Base-by-base conservation (phyloP, 2,329 filamentous ascomycete genomes). In the Dactylella cylindrospora region DNA sequence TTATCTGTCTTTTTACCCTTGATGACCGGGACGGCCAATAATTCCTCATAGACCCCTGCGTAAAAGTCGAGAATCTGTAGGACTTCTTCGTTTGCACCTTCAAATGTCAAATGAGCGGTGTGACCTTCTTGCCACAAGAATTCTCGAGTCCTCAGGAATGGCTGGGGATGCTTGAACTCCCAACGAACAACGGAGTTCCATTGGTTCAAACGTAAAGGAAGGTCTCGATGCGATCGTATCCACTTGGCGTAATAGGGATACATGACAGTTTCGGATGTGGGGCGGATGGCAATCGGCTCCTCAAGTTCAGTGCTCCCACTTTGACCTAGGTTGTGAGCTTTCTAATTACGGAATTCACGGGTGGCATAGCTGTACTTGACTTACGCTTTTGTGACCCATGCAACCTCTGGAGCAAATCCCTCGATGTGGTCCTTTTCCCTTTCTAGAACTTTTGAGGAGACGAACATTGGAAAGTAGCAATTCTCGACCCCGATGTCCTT, bases 51-150 rank as follows among this genome's bases (percentile, higher is more conserved):
- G 61, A 98, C 84, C 66, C 84, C 83, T 35, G 90, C 88, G 71
- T 98, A 98, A 68, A 88, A 83, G 72, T 97, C 90, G 36, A 98
- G 81, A 67, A 98, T 98, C 74, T 96, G 81, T 60, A 93, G 76
- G 7, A 97, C 93, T 73, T 98, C 94, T 71, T 86, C 79, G 41
- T 83, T 85, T 36, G 93, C 91, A 66, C 83, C 80, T 68, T 86
- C 79, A 73, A 95, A 84, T 0, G 87, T 95, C 70, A 97, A 75
- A 74, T 96, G 90, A 35, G 93, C 93, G 25, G 86, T 89, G 76
- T 96, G 93, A 19, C 90, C 90, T 76, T 98, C 93, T 74, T 98
- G 93, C 93, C 93, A 98, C 67, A 97, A 76, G 75, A 98, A 98
- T 74, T 98, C 93, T 73, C 94, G 80, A 38, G 91, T 91, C 69